Evolutionary conservation across 2,329 filamentous ascomycete species (phyloP), one percentile per base, ranked within the genome.

Genomic region (Colletotrichum higginsianum): DNA sequence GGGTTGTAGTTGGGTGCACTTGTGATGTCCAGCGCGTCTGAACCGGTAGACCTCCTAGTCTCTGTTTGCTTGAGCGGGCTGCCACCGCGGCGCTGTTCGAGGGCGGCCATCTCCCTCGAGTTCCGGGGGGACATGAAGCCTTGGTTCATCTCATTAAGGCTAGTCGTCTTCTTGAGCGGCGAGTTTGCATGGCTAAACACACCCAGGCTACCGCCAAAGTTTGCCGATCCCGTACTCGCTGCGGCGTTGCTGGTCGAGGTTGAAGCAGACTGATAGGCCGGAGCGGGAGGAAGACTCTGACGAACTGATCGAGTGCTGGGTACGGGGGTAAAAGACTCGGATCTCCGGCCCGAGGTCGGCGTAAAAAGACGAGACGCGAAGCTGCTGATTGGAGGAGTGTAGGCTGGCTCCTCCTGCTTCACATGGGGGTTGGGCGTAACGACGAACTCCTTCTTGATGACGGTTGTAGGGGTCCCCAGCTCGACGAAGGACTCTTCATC

Each of bases 391-490:
- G 69, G 69, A 21, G 70, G 67, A 6, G 67, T 72, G 4, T 71
- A 50, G 13, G 57, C 53, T 6, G 62, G 63, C 66, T 67, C 77
- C 57, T 95, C 91, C 0, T 93, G 91, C 76, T 95, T 91, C 74
- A 94, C 88, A 75, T 94, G 90, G 0, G 93, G 91, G 79, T 98
- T 98, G 5, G 94, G 92, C 70, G 95, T 93, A 2, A 93, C 93
- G 74, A 90, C 88, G 81, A 98, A 98, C 1, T 90, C 90, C 56
- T 93, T 91, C 71, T 92, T 92, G 75, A 98, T 85, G 58, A 90
- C 82, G 0, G 89, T 89, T 1, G 86, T 87, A 1, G 90, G 89
- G 1, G 87, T 89, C 30, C 88, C 87, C 16, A 81, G 66, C 66
- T 82, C 80, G 23, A 90, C 84, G 66, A 83, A 82, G 49, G 86